These are phyloP conservation scores for Aspergillus sp. DNA, from an alignment of 2,329 filamentous ascomycete species.

Conservation along the genomic window DNA sequence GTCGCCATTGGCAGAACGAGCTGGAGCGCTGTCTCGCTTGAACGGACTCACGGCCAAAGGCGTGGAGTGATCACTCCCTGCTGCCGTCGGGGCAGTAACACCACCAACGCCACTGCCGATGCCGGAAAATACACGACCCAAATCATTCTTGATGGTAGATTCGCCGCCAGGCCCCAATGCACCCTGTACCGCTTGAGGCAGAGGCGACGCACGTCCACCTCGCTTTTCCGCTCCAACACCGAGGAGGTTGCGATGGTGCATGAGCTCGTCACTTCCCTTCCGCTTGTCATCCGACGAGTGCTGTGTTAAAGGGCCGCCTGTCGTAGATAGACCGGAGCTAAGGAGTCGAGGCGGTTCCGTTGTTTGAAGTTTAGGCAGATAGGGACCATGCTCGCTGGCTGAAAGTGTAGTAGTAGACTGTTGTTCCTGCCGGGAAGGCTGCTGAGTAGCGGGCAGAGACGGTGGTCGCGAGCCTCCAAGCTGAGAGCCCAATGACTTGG, in stretches of 20 bases:
- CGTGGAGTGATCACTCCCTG: constrained; percentile 46
- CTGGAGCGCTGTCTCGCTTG: constrained; percentile 41
- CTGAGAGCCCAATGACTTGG: constrained; percentile 35
- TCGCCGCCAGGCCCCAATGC: constrained; percentile 73
- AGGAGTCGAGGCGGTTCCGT: constrained; percentile 24
- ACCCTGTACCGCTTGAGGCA: constrained; percentile 89
- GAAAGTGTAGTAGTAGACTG: constrained; percentile 22
- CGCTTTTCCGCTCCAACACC: constrained; percentile 66
- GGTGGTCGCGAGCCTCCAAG: constrained; percentile 25
- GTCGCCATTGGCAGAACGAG: constrained; percentile 36
- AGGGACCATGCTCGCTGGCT: constrained; percentile 24
- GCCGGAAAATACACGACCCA: constrained; percentile 91
- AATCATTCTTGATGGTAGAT: constrained; percentile 87
- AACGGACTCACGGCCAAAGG: constrained; percentile 46
- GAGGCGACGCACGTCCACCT: constrained; percentile 73
- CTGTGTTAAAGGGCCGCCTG: constrained; percentile 17
- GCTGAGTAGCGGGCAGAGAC: constrained; percentile 16
- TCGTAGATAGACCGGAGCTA: constrained; percentile 24
- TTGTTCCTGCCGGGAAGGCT: constrained; percentile 22
- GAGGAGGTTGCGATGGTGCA: constrained; percentile 61
- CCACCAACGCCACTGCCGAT: constrained; percentile 64
- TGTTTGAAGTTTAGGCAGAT: constrained; percentile 23
- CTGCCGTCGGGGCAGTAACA: constrained; percentile 37
- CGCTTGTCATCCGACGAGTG: constrained; percentile 31
- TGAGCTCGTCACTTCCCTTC: constrained; percentile 47